Conservation (phyloP, 31 red algal species). For the Endocladia muricata region DNA sequence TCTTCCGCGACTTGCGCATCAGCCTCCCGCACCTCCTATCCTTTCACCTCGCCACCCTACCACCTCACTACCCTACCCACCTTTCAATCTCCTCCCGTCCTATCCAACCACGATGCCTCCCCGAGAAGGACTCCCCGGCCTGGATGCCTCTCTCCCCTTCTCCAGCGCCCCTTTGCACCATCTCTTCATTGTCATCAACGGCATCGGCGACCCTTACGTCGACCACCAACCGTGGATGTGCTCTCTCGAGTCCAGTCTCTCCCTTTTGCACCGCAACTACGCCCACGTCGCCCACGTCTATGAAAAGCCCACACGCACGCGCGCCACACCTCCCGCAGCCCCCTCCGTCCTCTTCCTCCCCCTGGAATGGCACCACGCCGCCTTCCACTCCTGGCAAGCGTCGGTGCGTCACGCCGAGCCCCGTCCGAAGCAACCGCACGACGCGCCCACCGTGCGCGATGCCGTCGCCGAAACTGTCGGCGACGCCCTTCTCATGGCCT, state of each 20-base stretch:
- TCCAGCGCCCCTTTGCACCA: constrained; percentile 41
- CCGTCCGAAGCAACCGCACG: neutral
- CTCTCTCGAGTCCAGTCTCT: constrained; percentile 34
- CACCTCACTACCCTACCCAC: neutral
- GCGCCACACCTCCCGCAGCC: no score
- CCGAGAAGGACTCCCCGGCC: constrained; percentile 37
- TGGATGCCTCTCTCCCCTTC: constrained; percentile 46
- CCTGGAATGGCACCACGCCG: constrained; percentile 56
- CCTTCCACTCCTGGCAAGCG: constrained; percentile 61
- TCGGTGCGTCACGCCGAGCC: constrained; percentile 38
- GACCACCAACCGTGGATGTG: constrained; percentile 57
- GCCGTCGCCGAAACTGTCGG: constrained; percentile 46
- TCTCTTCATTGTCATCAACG: constrained; percentile 55
- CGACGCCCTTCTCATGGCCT: constrained; percentile 46
- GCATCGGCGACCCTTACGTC: constrained; percentile 54
- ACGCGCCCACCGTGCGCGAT: constrained; percentile 20
- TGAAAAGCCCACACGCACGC: no score
- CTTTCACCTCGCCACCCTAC: neutral
- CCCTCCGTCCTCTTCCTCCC: constrained; percentile 51
- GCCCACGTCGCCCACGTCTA: neutral
- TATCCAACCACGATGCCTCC: constrained; percentile 14
- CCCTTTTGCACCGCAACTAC: constrained; percentile 26
- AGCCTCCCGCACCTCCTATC: neutral
- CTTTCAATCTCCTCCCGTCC: neutral
- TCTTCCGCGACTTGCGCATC: no score